phyloP scores from a whole-genome alignment of 495 filamentous ascomycete genomes.

The Aspergillus panamensis region DNA sequence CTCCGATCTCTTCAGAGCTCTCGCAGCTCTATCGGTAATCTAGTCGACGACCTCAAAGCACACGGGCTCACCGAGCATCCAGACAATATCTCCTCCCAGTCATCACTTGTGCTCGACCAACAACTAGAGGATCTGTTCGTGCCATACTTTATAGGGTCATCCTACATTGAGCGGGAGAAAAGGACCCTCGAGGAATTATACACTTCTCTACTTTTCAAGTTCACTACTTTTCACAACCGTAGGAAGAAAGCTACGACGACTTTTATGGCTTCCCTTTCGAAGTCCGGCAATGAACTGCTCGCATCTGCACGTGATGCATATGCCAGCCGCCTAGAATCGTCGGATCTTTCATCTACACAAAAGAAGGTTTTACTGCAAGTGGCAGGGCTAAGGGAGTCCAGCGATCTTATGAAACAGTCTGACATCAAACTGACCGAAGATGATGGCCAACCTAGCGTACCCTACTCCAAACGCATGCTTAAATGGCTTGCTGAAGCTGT shows the following conservation, averaged over 20 bases:
- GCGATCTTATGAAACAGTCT: conserved; percentile 48
- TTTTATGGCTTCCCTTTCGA: conserved; percentile 86
- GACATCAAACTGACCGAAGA: conserved; percentile 88
- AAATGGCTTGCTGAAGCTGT: conserved; percentile 97
- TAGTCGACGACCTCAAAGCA: conserved; percentile 89
- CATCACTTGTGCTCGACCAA: conserved; percentile 81
- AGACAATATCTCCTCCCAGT: conserved; percentile 83
- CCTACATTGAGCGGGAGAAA: conserved; percentile 93
- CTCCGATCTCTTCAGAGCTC: conserved; percentile 88
- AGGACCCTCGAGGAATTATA: conserved; percentile 88
- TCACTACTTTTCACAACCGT: conserved; percentile 84
- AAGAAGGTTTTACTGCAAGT: conserved; percentile 82
- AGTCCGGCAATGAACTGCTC: conserved; percentile 77
- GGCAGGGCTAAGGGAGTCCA: conserved; percentile 60
- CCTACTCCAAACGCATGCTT: conserved; percentile 92
- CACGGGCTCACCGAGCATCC: conserved; percentile 96
- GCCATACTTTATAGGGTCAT: conserved; percentile 88
- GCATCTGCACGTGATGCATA: conserved; percentile 75
- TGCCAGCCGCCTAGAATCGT: conserved; percentile 77
- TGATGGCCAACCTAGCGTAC: conserved; percentile 77
- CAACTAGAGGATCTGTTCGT: conserved; percentile 96
- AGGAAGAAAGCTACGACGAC: conserved; percentile 81
- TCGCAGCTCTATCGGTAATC: conserved; percentile 72
- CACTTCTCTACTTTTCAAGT: conserved; percentile 90
- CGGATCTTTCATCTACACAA: conserved; percentile 77